Percentiles rank a stretch among this genome's conserved stretches.
Conservation (phyloP, 352 stramenopile species). For the Pythium rhizo-oryzae region DNA sequence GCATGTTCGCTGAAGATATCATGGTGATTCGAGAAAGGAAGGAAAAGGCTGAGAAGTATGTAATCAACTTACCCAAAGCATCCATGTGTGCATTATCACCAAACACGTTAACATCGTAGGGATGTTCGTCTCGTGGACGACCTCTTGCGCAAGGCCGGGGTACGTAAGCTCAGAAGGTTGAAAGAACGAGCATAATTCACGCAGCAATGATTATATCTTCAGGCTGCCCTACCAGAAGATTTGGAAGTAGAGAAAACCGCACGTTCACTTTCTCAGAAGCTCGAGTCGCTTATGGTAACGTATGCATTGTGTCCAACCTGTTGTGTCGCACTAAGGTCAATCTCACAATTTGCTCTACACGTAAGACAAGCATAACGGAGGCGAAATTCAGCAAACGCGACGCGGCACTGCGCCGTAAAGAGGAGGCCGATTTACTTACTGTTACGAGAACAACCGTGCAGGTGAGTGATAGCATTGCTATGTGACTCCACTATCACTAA, state of each 20-base stretch:
- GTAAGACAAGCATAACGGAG: constrained; percentile 1
- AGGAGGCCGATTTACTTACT: constrained; percentile 1
- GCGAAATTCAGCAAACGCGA: constrained; percentile 1
- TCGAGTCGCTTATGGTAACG: constrained; percentile 1
- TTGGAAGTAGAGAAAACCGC: constrained; percentile 3
- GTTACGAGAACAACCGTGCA: background rate
- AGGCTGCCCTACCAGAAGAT: constrained; percentile 12
- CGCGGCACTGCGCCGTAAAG: constrained; percentile 7
- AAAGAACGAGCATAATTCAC: background rate
- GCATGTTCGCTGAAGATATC: constrained; percentile 11
- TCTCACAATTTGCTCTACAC: background rate
- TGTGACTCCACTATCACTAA: too few species aligned
- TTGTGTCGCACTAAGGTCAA: too few species aligned
- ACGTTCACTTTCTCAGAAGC: background rate
- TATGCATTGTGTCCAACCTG: background rate
- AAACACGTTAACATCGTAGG: background rate
- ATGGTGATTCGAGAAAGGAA: background rate
- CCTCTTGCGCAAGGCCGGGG: constrained; percentile 7
- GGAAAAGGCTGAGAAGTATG: background rate
- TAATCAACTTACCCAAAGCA: background rate
- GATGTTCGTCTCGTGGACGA: background rate
- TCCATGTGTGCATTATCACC: background rate
- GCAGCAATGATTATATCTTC: background rate
- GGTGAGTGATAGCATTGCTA: background rate
- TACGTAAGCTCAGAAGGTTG: background rate